Base-by-base conservation (phyloP, 345 rosid species). In the Camelina hispida region DNA sequence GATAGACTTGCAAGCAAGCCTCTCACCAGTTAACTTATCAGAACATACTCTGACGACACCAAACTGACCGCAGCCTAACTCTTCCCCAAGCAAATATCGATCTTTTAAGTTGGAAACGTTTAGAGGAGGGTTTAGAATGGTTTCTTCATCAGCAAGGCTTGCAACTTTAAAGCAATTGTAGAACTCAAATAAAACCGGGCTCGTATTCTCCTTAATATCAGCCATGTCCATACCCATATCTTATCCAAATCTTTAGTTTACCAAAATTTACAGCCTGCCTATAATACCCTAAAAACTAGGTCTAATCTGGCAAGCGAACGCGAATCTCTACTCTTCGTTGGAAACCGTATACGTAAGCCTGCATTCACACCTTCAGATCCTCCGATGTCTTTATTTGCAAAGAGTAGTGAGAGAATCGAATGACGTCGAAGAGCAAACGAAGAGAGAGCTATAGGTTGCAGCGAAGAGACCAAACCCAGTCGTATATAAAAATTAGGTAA, bases 31-130 rank as follows among this genome's bases (percentile, higher is more conserved):
- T 32, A 84, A 71, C 78, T 76, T 84, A 68, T 83, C 89, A 1
- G 88, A 82, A 76, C 98, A 88, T 32, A 83, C 84, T 77, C 93
- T 85, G 68, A 93, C 88, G 48, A 88, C 84, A 34, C 96, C 96
- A 48, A 87, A 90, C 61, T 84, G 94, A 16, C 98, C 93, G 89
- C 87, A 90, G 23, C 94, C 98, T 65, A 93, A 77, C 55, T 86
- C 88, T 75, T 85, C 88, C 13, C 90, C 86, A 11, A 92, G 87
- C n/a, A 84, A 73, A 69, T 86, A 90, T 15, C 74, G 86, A 64
- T 88, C 93, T 66, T 78, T 83, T 68, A 92, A 76, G 75, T 82
- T 83, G n/a, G 96, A 83, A n/a, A 89, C 73, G 17, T 76, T 83
- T 10, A 77, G 30, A 23, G 25, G 25, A 0, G 93, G 71, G 64